Evolutionary conservation across 2,329 filamentous ascomycete species (phyloP), one percentile per base, ranked within the genome.

Genomic region (Trichoderma atroviride): DNA sequence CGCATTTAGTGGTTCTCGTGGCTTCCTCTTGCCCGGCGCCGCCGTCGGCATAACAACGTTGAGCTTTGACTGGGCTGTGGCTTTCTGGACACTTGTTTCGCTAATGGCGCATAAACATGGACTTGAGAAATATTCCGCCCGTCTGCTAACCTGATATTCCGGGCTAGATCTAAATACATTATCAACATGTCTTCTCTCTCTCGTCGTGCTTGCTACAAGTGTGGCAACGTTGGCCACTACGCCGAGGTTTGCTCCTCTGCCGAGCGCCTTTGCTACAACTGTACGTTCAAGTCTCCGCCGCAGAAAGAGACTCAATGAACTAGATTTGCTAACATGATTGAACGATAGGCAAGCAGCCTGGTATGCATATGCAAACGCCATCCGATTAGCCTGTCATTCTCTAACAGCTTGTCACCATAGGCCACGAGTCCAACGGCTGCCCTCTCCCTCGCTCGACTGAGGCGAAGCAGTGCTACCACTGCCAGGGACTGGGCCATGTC

Each of bases 391-490:
- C 10, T 22, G 55, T 11, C 40, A 66, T 59, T 24, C 3, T 68
- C 69, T 70, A 57, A 70, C 58, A 58, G 24, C 24, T 63, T 22
- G 4, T 16, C 35, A 59, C 59, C 52, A 57, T 68, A 75, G 92
- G 93, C 81, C 96, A 99, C 83, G 96, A 99, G 86, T 98, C 95
- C 74, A 98, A 97, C 85, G 92, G 92, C 81, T 99, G 96, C 88
- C 96, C 96, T 76, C 91, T 95, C 79, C 96, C 96, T 78, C 92
- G 96, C 82, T 97, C 95, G 71, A 97, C 96, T 73, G 96, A 99
- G 85, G 94, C 94, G 65, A 99, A 99, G 90, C 96, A 99, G 87
- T 99, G 96, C 89, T 99, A 99, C 82, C 96, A 98, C 85, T 99
- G 96, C 87, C 96, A 98, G 86, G 96, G 96, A 70, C 89, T 98